These are phyloP conservation scores for Gremmenia infestans DNA, from an alignment of 2,329 filamentous ascomycete genomes.

Conservation along the genomic window DNA sequence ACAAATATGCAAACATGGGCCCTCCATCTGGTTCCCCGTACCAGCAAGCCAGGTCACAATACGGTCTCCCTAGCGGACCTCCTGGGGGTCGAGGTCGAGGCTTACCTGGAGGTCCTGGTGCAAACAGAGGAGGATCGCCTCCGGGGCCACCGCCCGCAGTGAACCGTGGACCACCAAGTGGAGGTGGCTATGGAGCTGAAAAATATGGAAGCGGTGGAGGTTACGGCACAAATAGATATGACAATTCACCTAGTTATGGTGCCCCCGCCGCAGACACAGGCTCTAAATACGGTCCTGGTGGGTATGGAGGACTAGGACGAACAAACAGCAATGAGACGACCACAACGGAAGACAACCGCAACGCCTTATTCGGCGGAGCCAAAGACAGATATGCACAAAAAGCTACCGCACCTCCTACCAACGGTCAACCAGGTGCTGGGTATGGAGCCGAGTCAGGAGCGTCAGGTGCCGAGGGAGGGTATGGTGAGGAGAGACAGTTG, in stretches of 20 bases:
- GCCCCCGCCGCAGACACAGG: conserved; percentile 28
- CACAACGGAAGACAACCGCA: conserved; percentile 48
- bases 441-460: conserved; percentile 23
- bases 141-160: conserved; percentile 4
- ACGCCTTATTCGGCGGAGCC: conserved; percentile 53
- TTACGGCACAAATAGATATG: conserved; percentile 51
- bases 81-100: conserved; percentile 32
- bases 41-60: conserved; percentile 20
- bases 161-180: conserved; percentile 24
- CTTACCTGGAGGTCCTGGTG: conserved; percentile 35
- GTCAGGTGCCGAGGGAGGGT: conserved; percentile 25
- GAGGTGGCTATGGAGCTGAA: conserved; percentile 48
- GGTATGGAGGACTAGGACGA: conserved; percentile 56
- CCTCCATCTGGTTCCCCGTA: conserved; percentile 27
- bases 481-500: conserved; percentile 67
- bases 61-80: conserved; percentile 27
- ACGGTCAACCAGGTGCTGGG: conserved; percentile 23
- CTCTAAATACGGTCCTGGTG: conserved; percentile 45
- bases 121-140: conserved; percentile 20
- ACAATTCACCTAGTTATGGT: conserved; percentile 31
- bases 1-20: conserved; percentile 49
- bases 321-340: conserved; percentile 38
- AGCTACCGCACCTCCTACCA: conserved; percentile 16
- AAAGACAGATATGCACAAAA: conserved; percentile 31
- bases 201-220: conserved; percentile 47